Percentiles rank a stretch among this genome's conserved stretches.
Evolutionary conservation across 2,329 filamentous ascomycete genomes (phyloP).

Genomic region (Penicillium polonicum): DNA sequence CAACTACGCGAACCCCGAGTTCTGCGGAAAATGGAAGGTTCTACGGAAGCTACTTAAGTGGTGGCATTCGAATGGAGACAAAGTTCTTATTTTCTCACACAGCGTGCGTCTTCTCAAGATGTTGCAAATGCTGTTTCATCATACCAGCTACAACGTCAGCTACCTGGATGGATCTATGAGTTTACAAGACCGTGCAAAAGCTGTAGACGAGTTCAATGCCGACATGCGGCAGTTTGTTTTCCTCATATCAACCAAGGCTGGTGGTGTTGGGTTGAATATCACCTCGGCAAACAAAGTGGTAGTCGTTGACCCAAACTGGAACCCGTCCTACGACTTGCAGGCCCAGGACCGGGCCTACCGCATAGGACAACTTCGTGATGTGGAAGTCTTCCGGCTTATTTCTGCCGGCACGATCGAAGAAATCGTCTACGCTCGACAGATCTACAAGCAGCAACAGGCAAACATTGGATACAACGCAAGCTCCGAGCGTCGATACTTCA

Average conservation of each 20-base stretch:
- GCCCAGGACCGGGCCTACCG: conserved; percentile 95
- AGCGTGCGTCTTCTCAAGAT: conserved; percentile 83
- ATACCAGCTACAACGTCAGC: conserved; percentile 85
- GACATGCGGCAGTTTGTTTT: conserved; percentile 89
- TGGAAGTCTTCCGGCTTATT: conserved; percentile 91
- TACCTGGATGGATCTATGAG: conserved; percentile 84
- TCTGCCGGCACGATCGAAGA: conserved; percentile 93
- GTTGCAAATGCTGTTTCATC: conserved; percentile 78
- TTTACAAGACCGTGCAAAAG: conserved; percentile 77
- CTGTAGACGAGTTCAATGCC: conserved; percentile 88
- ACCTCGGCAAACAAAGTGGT: conserved; percentile 98
- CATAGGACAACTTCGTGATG: conserved; percentile 87
- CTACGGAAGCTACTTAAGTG: conserved; percentile 81
- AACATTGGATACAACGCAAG: conserved; percentile 96
- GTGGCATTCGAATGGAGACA: conserved; percentile 88
- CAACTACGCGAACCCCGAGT: conserved; percentile 80
- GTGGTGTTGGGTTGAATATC: conserved; percentile 92
- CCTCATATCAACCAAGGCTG: conserved; percentile 88
- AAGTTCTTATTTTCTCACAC: conserved; percentile 93
- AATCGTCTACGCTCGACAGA: conserved; percentile 92
- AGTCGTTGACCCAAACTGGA: conserved; percentile 97
- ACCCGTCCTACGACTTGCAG: conserved; percentile 89
- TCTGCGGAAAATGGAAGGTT: conserved; percentile 96
- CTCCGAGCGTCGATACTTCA: conserved; percentile 90
- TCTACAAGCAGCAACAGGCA: conserved; percentile 98